Evolutionary conservation across 176 grass and related monocot species (phyloP).

Genomic region (Microstegium vimineum): DNA sequence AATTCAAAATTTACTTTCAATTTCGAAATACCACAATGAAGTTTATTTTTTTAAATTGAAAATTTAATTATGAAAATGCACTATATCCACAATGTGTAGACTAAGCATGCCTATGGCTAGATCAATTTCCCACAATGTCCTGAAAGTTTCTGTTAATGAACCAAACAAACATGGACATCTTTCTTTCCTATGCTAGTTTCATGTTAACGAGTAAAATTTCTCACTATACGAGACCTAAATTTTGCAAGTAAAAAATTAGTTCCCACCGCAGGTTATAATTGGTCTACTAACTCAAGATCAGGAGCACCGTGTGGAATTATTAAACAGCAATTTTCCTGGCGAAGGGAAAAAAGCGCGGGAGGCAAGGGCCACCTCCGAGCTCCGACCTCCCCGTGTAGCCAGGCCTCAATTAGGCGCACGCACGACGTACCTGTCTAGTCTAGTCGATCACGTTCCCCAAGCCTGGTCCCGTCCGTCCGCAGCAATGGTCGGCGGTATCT

Average conservation of each 20-base stretch:
- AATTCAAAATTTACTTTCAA: no score
- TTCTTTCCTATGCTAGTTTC: no score
- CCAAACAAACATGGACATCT: no score
- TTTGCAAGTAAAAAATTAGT: background rate
- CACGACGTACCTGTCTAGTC: background rate
- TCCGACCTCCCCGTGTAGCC: background rate
- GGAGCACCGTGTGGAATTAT: background rate
- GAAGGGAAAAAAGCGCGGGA: background rate
- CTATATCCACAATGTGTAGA: no score
- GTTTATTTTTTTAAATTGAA: no score
- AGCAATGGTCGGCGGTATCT: slow-evolving; percentile 30
- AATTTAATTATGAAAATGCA: no score
- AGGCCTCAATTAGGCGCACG: background rate
- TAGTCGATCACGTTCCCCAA: background rate
- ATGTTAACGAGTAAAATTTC: no score
- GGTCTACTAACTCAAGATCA: background rate
- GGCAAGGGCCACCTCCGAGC: background rate
- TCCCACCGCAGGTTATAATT: slow-evolving; percentile 30
- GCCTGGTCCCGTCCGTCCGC: background rate
- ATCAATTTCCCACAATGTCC: no score
- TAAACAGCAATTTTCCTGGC: background rate
- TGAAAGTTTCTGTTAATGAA: no score
- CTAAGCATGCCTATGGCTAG: no score
- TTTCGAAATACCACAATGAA: no score
- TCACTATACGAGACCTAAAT: no score